phyloP scores from a whole-genome alignment of 768 basidiomycete genomes.

The Bullera alba region DNA sequence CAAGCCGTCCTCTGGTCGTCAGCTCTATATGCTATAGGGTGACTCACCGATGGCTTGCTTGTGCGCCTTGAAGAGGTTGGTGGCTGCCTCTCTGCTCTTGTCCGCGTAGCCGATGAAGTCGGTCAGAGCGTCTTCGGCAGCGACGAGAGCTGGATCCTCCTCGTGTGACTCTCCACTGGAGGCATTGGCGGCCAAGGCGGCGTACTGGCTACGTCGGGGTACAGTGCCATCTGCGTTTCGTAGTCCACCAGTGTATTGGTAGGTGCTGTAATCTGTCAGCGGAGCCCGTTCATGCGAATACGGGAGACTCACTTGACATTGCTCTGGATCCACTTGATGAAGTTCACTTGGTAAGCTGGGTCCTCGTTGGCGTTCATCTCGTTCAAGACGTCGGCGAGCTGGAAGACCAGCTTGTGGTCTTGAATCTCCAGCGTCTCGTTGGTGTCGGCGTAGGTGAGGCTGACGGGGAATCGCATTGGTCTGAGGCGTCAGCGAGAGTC shows the following conservation, averaged over 20 bases:
- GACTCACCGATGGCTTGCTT: conserved; percentile 22
- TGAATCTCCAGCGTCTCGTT: conserved; percentile 22
- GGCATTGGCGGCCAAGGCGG: conserved; percentile 10
- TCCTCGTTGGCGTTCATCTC: conserved; percentile 15
- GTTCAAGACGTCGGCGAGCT: conserved; percentile 18
- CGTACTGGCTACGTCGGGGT: conserved; percentile 22
- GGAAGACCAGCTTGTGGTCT: conserved; percentile 25
- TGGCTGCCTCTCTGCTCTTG: conserved; percentile 10
- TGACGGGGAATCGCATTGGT: conserved; percentile 24
- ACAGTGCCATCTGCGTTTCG: conserved; percentile 24
- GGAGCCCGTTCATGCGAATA: too few relatives aligned
- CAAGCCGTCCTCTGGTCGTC: conserved; percentile 13
- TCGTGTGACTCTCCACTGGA: neutral
- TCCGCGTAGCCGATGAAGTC: conserved; percentile 10
- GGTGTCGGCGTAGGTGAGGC: conserved; percentile 13
- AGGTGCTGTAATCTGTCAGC: conserved; percentile 16
- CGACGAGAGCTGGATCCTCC: conserved; percentile 7
- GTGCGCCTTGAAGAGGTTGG: conserved; percentile 26
- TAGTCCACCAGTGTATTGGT: conserved; percentile 13
- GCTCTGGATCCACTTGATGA: conserved; percentile 23
- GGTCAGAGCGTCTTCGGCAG: conserved; percentile 10
- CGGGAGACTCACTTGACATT: too few relatives aligned
- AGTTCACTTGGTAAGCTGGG: conserved; percentile 20
- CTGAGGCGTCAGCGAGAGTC: neutral
- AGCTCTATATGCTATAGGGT: neutral